These are phyloP conservation scores for Asterella californica DNA, from an alignment of 225 moss, liverwort and hornwort species.

Conservation along the genomic window DNA sequence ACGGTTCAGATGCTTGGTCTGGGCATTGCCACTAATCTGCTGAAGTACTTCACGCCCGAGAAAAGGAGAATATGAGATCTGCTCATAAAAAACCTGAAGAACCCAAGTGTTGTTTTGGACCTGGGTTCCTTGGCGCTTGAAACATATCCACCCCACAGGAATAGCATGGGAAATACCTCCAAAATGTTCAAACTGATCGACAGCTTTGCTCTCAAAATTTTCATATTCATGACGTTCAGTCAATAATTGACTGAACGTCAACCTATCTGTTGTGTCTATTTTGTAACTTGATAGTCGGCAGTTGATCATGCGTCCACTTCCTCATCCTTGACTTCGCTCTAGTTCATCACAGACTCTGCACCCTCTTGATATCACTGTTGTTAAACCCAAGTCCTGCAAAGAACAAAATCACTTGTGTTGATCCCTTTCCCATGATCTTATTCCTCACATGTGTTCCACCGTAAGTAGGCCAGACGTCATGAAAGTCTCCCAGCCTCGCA, in stretches of 20 bases:
- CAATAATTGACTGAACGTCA: neutral
- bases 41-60: slow-evolving; percentile 32
- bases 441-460: neutral
- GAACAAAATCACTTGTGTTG: neutral
- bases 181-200: neutral
- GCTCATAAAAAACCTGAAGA: neutral
- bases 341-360: neutral
- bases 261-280: neutral
- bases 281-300: neutral
- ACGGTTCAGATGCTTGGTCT: slow-evolving; percentile 35
- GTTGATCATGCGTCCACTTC: neutral
- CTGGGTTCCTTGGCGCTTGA: neutral
- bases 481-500: neutral
- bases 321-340: too few relatives aligned
- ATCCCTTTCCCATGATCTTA: neutral
- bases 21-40: slow-evolving; percentile 14
- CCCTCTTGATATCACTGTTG: neutral
- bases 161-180: neutral
- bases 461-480: neutral
- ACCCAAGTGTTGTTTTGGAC: neutral
- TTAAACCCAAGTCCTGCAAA: neutral
- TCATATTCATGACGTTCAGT: neutral
- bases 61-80: slow-evolving; percentile 15
- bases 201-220: neutral
- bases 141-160: neutral